Percentiles rank a stretch among this genome's conserved stretches.
Evolutionary conservation across 345 rosid genomes (phyloP).

Genomic region (Excoecaria cochinchinensis): DNA sequence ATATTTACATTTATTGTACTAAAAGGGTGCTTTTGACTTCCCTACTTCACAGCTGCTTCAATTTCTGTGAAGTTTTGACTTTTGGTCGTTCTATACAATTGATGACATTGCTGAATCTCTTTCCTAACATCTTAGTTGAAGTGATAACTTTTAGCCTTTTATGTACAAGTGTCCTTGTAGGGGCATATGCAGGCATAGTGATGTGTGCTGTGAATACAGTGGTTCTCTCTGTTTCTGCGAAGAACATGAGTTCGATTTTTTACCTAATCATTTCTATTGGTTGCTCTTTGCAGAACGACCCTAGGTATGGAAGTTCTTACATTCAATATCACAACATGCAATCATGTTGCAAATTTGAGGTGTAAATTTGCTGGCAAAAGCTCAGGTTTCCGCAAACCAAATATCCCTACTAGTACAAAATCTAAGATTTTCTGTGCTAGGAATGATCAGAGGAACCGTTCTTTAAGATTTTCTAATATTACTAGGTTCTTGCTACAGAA

Average conservation of each 20-base stretch:
- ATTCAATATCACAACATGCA: conserved; percentile 36
- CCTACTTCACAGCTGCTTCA: not conserved
- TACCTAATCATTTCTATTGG: conserved; percentile 15
- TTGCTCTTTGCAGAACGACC: conserved; percentile 33
- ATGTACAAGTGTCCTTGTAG: not conserved
- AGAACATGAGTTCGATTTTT: not conserved
- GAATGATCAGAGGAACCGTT: conserved; percentile 29
- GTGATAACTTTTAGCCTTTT: not conserved
- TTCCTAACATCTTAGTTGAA: not conserved
- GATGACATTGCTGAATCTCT: not conserved
- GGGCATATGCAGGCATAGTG: not conserved
- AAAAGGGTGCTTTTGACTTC: not conserved
- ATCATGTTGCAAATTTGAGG: conserved; percentile 29
- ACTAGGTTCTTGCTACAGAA: conserved; percentile 15
- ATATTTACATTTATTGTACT: too few species aligned
- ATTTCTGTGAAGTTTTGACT: too few species aligned
- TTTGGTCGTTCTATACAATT: not conserved
- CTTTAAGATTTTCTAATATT: conserved; percentile 18
- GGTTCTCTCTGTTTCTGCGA: not conserved
- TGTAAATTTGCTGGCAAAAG: conserved; percentile 31
- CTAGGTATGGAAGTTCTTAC: conserved; percentile 64
- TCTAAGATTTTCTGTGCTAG: conserved; percentile 19
- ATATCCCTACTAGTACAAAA: conserved; percentile 23
- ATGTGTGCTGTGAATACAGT: not conserved
- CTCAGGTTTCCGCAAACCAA: conserved; percentile 29